These are phyloP conservation scores for Aspergillus ochraceoroseus DNA, from an alignment of 2,329 filamentous ascomycete genomes.

Conservation along the genomic window DNA sequence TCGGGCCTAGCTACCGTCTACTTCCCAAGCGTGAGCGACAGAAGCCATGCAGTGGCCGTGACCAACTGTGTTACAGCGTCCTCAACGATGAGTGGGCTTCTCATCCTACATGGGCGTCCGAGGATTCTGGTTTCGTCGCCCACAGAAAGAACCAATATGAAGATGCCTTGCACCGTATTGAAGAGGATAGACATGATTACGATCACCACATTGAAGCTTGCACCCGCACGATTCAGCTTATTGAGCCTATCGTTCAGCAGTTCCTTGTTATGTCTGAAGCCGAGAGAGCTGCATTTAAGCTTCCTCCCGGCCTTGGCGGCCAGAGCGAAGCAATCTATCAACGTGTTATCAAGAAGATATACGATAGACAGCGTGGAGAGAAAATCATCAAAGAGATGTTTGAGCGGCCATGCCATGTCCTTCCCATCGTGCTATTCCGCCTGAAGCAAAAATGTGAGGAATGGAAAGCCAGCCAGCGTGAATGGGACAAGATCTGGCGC, in stretches of 20 bases:
- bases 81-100: constrained; percentile 98
- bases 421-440: constrained; percentile 80
- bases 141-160: constrained; percentile 96
- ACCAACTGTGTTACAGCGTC: constrained; percentile 88
- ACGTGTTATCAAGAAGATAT: constrained; percentile 95
- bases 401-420: constrained; percentile 72
- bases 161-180: constrained; percentile 89
- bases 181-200: constrained; percentile 97
- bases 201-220: constrained; percentile 98
- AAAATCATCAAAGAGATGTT: constrained; percentile 87
- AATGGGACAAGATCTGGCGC: constrained; percentile 99
- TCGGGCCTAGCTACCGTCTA: constrained; percentile 90
- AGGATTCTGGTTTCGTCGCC: constrained; percentile 95
- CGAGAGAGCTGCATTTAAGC: constrained; percentile 69
- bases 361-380: constrained; percentile 75
- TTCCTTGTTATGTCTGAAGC: constrained; percentile 71
- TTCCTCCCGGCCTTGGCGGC: constrained; percentile 79
- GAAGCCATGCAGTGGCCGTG: constrained; percentile 86
- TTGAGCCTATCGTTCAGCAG: constrained; percentile 89
- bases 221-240: constrained; percentile 86
- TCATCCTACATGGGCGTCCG: constrained; percentile 96
- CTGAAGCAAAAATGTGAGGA: constrained; percentile 96
- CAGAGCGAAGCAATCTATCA: constrained; percentile 97
- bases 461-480: constrained; percentile 92
- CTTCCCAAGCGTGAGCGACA: constrained; percentile 85